phyloP scores from a whole-genome alignment of 2,329 filamentous ascomycete species.

The Amphichorda felina region DNA sequence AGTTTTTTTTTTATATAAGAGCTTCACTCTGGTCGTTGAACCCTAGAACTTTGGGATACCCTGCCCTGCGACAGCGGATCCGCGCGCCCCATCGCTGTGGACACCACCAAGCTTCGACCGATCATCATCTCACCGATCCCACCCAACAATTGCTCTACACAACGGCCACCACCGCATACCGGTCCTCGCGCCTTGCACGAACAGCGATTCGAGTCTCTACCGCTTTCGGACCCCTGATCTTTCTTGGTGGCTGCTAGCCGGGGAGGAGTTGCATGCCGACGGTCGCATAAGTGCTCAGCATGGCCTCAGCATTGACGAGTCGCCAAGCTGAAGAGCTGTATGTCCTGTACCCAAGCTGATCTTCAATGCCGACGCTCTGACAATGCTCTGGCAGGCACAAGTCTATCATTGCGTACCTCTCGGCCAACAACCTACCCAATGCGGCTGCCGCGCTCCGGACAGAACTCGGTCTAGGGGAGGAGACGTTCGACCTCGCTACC shows the following conservation, averaged over 20 bases:
- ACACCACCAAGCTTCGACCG: no score
- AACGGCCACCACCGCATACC: no score
- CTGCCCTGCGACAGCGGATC: no score
- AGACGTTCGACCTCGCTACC: slow-evolving; percentile 64
- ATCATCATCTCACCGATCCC: no score
- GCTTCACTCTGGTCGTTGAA: no score
- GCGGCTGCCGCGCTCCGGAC: slow-evolving; percentile 61
- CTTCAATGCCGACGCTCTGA: neutral
- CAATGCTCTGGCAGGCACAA: slow-evolving; percentile 54
- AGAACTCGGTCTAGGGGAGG: slow-evolving; percentile 62
- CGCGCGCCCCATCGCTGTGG: no score
- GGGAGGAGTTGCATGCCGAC: slow-evolving; percentile 1
- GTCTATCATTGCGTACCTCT: slow-evolving; percentile 82
- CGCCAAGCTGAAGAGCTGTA: slow-evolving; percentile 85
- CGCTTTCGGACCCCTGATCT: no score
- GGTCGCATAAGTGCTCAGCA: slow-evolving; percentile 1
- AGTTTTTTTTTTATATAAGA: no score
- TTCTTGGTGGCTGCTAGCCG: slow-evolving; percentile 1
- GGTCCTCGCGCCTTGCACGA: no score
- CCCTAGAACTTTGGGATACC: no score
- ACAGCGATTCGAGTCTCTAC: no score
- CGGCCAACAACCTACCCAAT: slow-evolving; percentile 58
- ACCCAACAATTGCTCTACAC: no score
- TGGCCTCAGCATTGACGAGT: slow-evolving; percentile 38
- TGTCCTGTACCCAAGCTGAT: slow-evolving; percentile 21